A percentile compares a stretch with the other conserved stretches of the same genome.
Conservation (phyloP, 2,329 filamentous ascomycete species). For the Colletotrichum costaricense region DNA sequence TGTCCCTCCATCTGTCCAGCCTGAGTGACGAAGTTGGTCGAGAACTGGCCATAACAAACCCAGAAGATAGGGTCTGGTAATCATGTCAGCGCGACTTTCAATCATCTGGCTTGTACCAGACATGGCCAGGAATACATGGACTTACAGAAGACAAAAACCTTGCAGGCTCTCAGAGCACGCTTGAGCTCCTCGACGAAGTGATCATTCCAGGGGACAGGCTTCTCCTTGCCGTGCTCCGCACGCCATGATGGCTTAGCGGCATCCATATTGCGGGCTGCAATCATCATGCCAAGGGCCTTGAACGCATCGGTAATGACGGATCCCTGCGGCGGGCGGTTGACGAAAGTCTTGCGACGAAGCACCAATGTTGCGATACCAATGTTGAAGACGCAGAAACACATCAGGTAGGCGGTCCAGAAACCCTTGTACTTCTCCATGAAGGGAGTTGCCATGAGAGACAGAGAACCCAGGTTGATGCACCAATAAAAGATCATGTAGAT, state of each 20-base stretch:
- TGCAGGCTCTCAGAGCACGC: constrained; percentile 74
- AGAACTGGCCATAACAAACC: constrained; percentile 76
- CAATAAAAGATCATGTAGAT: constrained; percentile 81
- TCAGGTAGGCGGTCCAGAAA: constrained; percentile 74
- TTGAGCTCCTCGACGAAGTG: constrained; percentile 79
- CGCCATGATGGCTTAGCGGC: constrained; percentile 76
- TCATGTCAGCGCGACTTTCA: not conserved
- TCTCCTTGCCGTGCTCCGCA: constrained; percentile 57
- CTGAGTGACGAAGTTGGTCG: constrained; percentile 75
- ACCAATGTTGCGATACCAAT: constrained; percentile 59
- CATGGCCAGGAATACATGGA: not conserved
- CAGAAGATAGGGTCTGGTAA: constrained; percentile 69
- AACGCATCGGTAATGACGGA: constrained; percentile 75
- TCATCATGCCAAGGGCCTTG: constrained; percentile 55
- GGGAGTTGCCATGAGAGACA: constrained; percentile 74
- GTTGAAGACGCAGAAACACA: constrained; percentile 67
- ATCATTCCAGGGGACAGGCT: constrained; percentile 70
- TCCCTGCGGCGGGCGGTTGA: constrained; percentile 67
- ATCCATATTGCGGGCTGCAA: constrained; percentile 57
- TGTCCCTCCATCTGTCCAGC: constrained; percentile 67
- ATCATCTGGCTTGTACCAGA: not conserved
- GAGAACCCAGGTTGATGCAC: constrained; percentile 65
- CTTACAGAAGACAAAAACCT: constrained; percentile 72
- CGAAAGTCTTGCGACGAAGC: constrained; percentile 53
- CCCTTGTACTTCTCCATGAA: constrained; percentile 75